A percentile compares a stretch with the other conserved stretches of the same genome.
phyloP scores from a whole-genome alignment of 768 basidiomycete species.

The Ramaria rubella region DNA sequence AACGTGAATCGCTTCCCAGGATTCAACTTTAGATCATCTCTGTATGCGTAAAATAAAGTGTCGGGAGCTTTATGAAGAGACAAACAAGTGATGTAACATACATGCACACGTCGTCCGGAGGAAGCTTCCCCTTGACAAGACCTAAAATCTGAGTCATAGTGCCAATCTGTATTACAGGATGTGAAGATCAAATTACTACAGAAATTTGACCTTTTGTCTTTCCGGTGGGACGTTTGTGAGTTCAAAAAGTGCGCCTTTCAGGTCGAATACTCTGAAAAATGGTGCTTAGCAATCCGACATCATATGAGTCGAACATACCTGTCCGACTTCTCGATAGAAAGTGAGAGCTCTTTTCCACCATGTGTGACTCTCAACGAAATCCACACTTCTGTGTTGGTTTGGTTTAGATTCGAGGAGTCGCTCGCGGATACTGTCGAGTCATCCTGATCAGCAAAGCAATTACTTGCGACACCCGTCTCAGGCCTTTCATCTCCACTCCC shows the following conservation, averaged over 20 bases:
- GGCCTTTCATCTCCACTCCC: not conserved
- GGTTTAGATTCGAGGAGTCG: not conserved
- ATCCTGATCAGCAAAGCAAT: not conserved
- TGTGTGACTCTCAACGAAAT: constrained; percentile 62
- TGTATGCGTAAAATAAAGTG: constrained; percentile 19
- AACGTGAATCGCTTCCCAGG: constrained; percentile 75
- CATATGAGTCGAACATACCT: constrained; percentile 52
- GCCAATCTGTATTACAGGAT: not conserved
- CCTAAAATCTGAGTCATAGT: constrained; percentile 47
- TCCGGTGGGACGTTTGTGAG: constrained; percentile 77
- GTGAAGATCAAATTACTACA: not conserved
- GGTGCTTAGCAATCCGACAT: too few species aligned
- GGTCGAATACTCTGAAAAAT: constrained; percentile 62
- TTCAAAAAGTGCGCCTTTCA: constrained; percentile 59
- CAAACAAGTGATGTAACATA: constrained; percentile 19
- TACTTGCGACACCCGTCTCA: not conserved
- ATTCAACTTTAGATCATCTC: constrained; percentile 51
- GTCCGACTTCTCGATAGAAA: constrained; percentile 72
- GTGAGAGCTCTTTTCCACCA: constrained; percentile 58
- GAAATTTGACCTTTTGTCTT: constrained; percentile 55
- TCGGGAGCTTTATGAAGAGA: not conserved
- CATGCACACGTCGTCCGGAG: constrained; percentile 68
- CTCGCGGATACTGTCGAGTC: not conserved
- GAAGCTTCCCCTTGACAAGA: constrained; percentile 75
- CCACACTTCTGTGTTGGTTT: constrained; percentile 36